Conservation (phyloP, 345 rosid genomes). For the Moricandia moricandioides region DNA sequence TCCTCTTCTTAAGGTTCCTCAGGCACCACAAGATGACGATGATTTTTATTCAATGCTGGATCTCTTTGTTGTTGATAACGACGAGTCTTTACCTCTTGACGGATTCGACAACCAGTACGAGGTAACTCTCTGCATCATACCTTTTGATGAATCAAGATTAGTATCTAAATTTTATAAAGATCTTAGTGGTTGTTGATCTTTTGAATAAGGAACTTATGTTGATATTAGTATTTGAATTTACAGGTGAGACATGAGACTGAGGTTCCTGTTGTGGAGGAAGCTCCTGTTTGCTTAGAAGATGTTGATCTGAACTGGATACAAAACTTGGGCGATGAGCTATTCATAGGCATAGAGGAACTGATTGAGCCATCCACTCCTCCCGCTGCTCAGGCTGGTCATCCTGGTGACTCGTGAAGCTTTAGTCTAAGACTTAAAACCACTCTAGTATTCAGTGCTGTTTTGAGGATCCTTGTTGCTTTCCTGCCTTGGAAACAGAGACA, state of each 20-base stretch:
- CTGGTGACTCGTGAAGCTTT: constrained; percentile 1
- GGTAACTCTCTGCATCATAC: constrained; percentile 24
- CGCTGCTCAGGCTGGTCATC: constrained; percentile 1
- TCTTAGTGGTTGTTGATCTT: not conserved
- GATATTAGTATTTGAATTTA: not conserved
- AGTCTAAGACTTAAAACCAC: constrained; percentile 6
- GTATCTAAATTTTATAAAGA: not conserved
- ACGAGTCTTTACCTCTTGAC: not conserved
- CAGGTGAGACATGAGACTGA: constrained; percentile 18
- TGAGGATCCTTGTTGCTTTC: constrained; percentile 4
- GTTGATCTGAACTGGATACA: not conserved
- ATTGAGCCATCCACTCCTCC: constrained; percentile 18
- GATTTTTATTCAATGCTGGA: constrained; percentile 33
- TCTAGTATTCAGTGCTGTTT: not conserved
- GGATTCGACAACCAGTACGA: constrained; percentile 16
- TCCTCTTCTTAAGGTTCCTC: constrained; percentile 25
- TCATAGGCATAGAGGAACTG: constrained; percentile 20
- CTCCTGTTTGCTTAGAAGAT: constrained; percentile 15
- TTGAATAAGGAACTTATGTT: not conserved
- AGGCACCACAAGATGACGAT: constrained; percentile 7
- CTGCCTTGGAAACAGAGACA: constrained; percentile 18
- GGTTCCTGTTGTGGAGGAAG: constrained; percentile 15
- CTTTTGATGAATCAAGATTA: not conserved
- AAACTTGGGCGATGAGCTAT: not conserved
- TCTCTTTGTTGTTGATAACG: constrained; percentile 30